phyloP scores from a whole-genome alignment of 345 rosid species.

The Gossypium raimondii region DNA sequence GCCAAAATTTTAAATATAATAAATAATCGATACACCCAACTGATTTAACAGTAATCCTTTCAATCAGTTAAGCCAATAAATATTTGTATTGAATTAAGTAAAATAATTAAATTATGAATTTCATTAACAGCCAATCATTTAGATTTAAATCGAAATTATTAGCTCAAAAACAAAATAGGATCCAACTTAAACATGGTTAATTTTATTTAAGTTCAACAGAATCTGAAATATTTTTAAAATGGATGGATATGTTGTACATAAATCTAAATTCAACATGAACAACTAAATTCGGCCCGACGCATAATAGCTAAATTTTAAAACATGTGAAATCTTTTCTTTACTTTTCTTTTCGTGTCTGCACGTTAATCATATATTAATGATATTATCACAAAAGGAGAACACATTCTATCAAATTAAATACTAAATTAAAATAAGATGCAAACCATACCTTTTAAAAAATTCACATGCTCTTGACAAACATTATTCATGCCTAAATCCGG shows the following conservation, averaged over 20 bases:
- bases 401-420: not conserved
- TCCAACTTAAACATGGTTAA: no score
- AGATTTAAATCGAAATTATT: no score
- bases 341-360: not conserved
- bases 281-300: not conserved
- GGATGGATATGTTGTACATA: not conserved
- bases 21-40: constrained; percentile 28
- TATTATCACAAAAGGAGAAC: not conserved
- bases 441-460: not conserved
- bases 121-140: no score
- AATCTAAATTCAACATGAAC: not conserved
- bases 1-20: not conserved
- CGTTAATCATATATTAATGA: not conserved
- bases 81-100: no score
- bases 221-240: constrained; percentile 9
- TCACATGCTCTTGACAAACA: no score
- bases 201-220: not conserved
- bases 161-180: no score
- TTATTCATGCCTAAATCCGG: no score
- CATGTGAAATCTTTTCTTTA: not conserved
- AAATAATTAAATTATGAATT: no score
- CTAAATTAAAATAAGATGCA: not conserved
- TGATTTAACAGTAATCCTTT: constrained; percentile 30
- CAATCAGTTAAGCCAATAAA: constrained; percentile 13
- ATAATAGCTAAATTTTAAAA: not conserved